A percentile compares a stretch with the other conserved stretches of the same genome.
These are phyloP conservation scores for Diaporthe citriasiana DNA, from an alignment of 2,329 filamentous ascomycete species.

Conservation along the genomic window DNA sequence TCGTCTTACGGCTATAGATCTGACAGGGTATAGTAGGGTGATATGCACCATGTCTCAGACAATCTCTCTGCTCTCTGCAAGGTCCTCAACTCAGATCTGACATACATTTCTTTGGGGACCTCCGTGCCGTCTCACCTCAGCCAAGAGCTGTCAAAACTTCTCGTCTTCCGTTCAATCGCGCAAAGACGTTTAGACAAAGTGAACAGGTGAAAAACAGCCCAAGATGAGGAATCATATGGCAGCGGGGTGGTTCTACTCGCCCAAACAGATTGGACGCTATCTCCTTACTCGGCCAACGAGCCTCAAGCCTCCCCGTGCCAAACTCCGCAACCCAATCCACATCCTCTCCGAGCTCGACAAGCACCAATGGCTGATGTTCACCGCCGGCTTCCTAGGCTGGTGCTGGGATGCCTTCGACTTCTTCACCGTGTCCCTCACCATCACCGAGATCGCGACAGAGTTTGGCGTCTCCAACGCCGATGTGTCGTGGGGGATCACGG, in stretches of 20 bases:
- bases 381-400: constrained; percentile 45
- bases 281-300: neutral
- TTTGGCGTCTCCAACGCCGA: constrained; percentile 55
- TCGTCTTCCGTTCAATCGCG: neutral
- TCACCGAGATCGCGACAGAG: constrained; percentile 54
- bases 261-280: neutral
- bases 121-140: neutral
- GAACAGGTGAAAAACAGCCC: too few relatives aligned
- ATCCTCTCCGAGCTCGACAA: constrained; percentile 14
- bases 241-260: constrained; percentile 27
- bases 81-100: neutral
- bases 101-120: neutral
- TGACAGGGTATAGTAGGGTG: neutral
- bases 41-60: neutral
- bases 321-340: constrained; percentile 18
- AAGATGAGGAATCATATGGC: constrained; percentile 5
- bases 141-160: neutral
- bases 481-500: constrained; percentile 58
- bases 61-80: neutral
- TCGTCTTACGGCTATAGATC: neutral
- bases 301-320: constrained; percentile 22
- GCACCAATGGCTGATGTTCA: constrained; percentile 28
- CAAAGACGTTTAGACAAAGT: too few relatives aligned
- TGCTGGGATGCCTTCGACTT: constrained; percentile 60
- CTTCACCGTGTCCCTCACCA: constrained; percentile 57